A percentile compares a stretch with the other conserved stretches of the same genome.
Conservation (phyloP, 257 asterid genomes). For the Solanum corneliomulleri region DNA sequence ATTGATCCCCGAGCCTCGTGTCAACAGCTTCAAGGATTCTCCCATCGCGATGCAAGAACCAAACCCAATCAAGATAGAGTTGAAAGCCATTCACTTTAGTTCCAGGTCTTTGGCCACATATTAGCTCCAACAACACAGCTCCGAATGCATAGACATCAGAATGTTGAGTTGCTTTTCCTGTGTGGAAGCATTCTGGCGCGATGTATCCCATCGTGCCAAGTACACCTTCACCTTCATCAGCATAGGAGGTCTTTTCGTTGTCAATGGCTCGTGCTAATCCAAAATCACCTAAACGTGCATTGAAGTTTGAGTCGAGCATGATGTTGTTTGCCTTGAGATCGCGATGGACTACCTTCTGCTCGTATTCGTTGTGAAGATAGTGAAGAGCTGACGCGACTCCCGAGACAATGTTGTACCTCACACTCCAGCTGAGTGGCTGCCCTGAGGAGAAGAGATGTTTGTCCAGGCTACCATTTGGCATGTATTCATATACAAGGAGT, state of each 20-base stretch:
- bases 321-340: conserved; percentile 37
- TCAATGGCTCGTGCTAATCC: conserved; percentile 35
- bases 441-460: conserved; percentile 14
- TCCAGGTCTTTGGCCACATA: conserved; percentile 20
- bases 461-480: conserved; percentile 34
- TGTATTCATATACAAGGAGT: conserved; percentile 25
- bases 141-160: conserved; percentile 35
- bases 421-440: conserved; percentile 15
- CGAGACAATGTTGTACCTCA: conserved; percentile 6
- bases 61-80: conserved; percentile 26
- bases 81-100: conserved; percentile 10
- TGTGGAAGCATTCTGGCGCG: conserved; percentile 30
- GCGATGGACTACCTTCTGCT: conserved; percentile 25
- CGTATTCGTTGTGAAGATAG: conserved; percentile 30
- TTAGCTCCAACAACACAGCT: conserved; percentile 21
- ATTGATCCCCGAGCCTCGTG: conserved; percentile 13
- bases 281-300: conserved; percentile 34
- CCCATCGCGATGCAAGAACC: conserved; percentile 19
- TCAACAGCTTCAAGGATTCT: conserved; percentile 19
- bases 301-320: conserved; percentile 32
- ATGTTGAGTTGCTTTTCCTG: conserved; percentile 28
- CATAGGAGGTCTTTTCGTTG: conserved; percentile 20
- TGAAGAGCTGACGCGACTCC: conserved; percentile 28
- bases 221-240: conserved; percentile 23
- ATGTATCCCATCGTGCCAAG: conserved; percentile 31